Evolutionary conservation across 805 yeast species (phyloP).

Genomic region (Starmerella stigmatis): DNA sequence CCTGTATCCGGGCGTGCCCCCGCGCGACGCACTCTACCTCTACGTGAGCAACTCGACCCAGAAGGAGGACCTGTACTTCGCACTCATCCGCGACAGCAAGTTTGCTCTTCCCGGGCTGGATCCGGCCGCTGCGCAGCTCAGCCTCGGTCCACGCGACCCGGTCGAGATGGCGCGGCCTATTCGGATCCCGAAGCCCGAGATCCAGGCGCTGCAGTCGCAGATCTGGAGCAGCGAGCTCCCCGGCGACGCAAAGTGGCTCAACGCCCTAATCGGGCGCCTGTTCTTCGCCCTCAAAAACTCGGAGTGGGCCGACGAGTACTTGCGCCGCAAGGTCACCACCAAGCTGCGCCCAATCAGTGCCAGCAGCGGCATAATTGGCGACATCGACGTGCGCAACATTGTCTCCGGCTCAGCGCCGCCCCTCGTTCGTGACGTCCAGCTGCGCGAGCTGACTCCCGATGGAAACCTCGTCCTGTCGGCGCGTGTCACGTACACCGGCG

Average conservation of each 20-base stretch:
- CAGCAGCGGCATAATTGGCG: slow-evolving; percentile 82
- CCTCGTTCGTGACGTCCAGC: slow-evolving; percentile 57
- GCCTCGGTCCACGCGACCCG: slow-evolving; percentile 41
- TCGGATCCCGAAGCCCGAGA: slow-evolving; percentile 59
- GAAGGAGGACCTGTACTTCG: slow-evolving; percentile 91
- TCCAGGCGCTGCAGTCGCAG: slow-evolving; percentile 62
- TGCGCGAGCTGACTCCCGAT: slow-evolving; percentile 63
- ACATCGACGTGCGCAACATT: slow-evolving; percentile 60
- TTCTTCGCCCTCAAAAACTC: slow-evolving; percentile 72
- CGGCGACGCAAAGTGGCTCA: slow-evolving; percentile 77
- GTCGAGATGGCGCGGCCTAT: slow-evolving; percentile 57
- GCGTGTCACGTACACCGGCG: slow-evolving; percentile 62
- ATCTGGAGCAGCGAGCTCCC: slow-evolving; percentile 77
- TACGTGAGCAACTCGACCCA: slow-evolving; percentile 69
- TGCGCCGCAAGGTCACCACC: slow-evolving; percentile 51
- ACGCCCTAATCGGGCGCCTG: slow-evolving; percentile 74
- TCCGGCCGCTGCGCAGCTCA: slow-evolving; percentile 5
- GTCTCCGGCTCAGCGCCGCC: slow-evolving; percentile 78
- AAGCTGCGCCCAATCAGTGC: slow-evolving; percentile 55
- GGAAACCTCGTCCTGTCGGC: slow-evolving; percentile 59
- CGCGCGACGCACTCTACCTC: slow-evolving; percentile 43
- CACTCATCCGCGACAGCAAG: slow-evolving; percentile 47
- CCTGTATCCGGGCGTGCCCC: slow-evolving; percentile 24
- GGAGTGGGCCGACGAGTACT: slow-evolving; percentile 45
- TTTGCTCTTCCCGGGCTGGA: background rate